Percentiles rank a stretch among this genome's conserved stretches.
Conservation (phyloP, 2,329 filamentous ascomycete species). For the Ascocoryne sarcoides region DNA sequence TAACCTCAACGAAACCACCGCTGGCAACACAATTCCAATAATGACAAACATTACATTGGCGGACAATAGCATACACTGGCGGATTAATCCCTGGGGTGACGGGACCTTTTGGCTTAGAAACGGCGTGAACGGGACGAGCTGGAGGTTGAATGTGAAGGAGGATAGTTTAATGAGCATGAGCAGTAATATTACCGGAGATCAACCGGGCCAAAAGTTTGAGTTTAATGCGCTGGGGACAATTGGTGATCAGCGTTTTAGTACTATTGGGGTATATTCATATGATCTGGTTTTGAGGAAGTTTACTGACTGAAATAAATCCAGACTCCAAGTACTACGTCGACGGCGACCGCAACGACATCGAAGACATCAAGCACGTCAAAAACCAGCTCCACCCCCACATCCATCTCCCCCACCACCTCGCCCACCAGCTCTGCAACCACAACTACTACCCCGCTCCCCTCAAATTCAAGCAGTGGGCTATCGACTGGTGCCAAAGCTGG, state of each 20-base stretch:
- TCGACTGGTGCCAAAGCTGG: background rate
- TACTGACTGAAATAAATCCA: no score
- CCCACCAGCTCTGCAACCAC: background rate
- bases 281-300: no score
- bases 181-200: conserved; percentile 9
- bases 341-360: background rate
- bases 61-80: conserved; percentile 14
- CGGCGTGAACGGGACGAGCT: conserved; percentile 11
- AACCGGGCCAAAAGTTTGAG: conserved; percentile 8
- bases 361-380: background rate
- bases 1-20: conserved; percentile 2
- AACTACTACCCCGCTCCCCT: background rate
- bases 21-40: conserved; percentile 7
- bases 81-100: conserved; percentile 14
- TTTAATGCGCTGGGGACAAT: conserved; percentile 8
- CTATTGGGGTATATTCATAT: conserved; percentile 2
- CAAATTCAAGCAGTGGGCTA: background rate
- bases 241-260: conserved; percentile 5
- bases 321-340: background rate
- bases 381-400: background rate
- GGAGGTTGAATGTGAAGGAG: conserved; percentile 8
- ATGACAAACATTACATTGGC: conserved; percentile 7
- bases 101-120: conserved; percentile 13
- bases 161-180: conserved; percentile 12
- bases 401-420: background rate